Evolutionary conservation across 192 early-diverging fungal genomes (phyloP).

Genomic region (Coemansia sp.): DNA sequence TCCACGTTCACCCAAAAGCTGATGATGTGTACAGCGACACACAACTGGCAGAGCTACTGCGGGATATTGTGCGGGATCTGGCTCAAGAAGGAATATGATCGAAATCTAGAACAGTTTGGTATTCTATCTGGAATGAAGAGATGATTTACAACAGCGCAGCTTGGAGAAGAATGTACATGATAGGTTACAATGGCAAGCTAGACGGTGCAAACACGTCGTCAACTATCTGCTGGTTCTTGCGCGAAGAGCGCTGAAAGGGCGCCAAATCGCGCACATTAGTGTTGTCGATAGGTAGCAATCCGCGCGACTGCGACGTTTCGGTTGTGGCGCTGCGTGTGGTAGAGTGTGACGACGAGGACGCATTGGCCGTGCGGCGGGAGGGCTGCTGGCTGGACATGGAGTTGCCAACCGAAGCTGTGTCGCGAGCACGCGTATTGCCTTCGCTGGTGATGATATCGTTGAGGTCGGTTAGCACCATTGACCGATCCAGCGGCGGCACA

Average conservation of each 20-base stretch:
- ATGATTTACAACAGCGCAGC: neutral
- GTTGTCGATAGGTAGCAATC: slow-evolving; percentile 54
- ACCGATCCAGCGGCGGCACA: slow-evolving; percentile 42
- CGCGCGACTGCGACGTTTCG: slow-evolving; percentile 48
- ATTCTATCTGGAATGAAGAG: neutral
- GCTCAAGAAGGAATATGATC: neutral
- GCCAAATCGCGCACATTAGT: slow-evolving; percentile 49
- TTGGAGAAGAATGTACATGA: neutral
- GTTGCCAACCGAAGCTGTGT: slow-evolving; percentile 39
- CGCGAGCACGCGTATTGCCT: slow-evolving; percentile 24
- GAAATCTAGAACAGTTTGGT: neutral
- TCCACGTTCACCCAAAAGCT: slow-evolving; percentile 49
- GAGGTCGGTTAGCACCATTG: slow-evolving; percentile 52
- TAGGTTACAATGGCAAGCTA: slow-evolving; percentile 27
- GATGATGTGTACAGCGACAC: slow-evolving; percentile 31
- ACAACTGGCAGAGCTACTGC: slow-evolving; percentile 37
- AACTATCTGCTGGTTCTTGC: slow-evolving; percentile 52
- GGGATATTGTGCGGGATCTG: slow-evolving; percentile 22
- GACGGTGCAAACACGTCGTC: slow-evolving; percentile 39
- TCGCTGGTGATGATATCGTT: slow-evolving; percentile 50
- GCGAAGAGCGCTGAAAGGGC: slow-evolving; percentile 52
- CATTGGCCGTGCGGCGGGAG: slow-evolving; percentile 13
- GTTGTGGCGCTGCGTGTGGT: slow-evolving; percentile 47
- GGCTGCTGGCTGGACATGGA: slow-evolving; percentile 39
- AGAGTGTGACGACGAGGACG: slow-evolving; percentile 34